phyloP scores from a whole-genome alignment of 768 basidiomycete species.

The Auriscalpium orientale region DNA sequence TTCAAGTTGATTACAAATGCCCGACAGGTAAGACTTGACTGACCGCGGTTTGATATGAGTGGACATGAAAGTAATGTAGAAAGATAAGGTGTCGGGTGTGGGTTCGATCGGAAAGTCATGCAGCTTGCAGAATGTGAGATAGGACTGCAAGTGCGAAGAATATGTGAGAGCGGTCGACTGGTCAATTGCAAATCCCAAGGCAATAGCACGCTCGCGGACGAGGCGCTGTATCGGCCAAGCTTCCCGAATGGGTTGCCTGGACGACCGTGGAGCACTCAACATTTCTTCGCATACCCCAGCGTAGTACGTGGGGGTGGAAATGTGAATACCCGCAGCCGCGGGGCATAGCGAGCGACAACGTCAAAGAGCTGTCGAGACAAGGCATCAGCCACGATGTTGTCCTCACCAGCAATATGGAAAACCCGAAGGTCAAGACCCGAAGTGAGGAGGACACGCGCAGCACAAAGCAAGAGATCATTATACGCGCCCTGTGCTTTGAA shows the following conservation, averaged over 20 bases:
- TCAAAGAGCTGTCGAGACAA: slow-evolving; percentile 9
- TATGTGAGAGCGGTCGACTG: slow-evolving; percentile 19
- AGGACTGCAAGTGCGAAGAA: slow-evolving; percentile 29
- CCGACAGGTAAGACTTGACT: slow-evolving; percentile 30
- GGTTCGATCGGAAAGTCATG: slow-evolving; percentile 31
- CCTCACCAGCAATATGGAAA: slow-evolving; percentile 17
- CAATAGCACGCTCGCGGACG: slow-evolving; percentile 23
- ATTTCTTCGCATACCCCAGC: slow-evolving; percentile 21
- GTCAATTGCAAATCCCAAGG: slow-evolving; percentile 26
- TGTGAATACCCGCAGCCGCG: neutral
- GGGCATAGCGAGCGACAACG: neutral
- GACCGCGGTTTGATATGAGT: slow-evolving; percentile 30
- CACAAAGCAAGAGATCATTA: slow-evolving; percentile 13
- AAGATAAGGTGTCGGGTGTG: slow-evolving; percentile 29
- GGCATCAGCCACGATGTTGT: slow-evolving; percentile 19
- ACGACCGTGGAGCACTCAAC: slow-evolving; percentile 1
- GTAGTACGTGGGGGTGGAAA: slow-evolving; percentile 17
- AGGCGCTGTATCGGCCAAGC: slow-evolving; percentile 31
- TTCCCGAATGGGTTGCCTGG: slow-evolving; percentile 25
- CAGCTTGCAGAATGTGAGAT: slow-evolving; percentile 24
- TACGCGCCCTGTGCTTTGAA: slow-evolving; percentile 11
- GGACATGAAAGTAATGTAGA: slow-evolving; percentile 29
- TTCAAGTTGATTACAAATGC: slow-evolving; percentile 29
- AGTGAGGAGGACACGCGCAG: slow-evolving; percentile 9
- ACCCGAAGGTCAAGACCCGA: slow-evolving; percentile 13